Conservation (phyloP, 1,284 basidiomycete genomes). For the Agroathelia rolfsii region DNA sequence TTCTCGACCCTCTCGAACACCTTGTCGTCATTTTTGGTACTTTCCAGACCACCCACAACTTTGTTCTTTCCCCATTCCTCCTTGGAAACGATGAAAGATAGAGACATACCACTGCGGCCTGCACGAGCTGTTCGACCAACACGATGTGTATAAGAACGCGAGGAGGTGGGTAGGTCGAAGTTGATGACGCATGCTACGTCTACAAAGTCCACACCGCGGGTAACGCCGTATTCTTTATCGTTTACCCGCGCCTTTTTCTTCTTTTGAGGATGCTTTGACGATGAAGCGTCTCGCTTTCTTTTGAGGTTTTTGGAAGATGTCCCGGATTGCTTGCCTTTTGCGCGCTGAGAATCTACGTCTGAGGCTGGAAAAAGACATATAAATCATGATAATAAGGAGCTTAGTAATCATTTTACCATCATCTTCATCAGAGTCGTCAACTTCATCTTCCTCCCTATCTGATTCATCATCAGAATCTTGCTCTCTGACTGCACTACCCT, state of each 20-base stretch:
- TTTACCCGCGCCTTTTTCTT: slow-evolving; percentile 24
- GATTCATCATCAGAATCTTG: slow-evolving; percentile 37
- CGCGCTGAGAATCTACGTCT: too few relatives aligned
- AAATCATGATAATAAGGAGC: too few relatives aligned
- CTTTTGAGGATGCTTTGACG: slow-evolving; percentile 23
- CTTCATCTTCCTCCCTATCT: slow-evolving; percentile 26
- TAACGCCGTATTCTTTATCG: slow-evolving; percentile 87
- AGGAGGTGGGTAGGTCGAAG: slow-evolving; percentile 88
- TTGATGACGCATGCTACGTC: slow-evolving; percentile 97
- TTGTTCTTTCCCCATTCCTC: slow-evolving; percentile 74
- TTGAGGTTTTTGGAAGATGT: slow-evolving; percentile 24
- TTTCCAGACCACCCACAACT: slow-evolving; percentile 55
- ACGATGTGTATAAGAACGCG: slow-evolving; percentile 91
- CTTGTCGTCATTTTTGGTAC: slow-evolving; percentile 65
- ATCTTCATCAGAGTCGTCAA: slow-evolving; percentile 26
- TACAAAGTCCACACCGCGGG: slow-evolving; percentile 94
- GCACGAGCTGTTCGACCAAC: slow-evolving; percentile 95
- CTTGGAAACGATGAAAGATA: slow-evolving; percentile 82
- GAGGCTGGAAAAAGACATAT: too few relatives aligned
- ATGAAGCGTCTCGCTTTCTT: slow-evolving; percentile 11
- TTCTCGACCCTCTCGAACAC: slow-evolving; percentile 74
- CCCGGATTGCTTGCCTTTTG: slow-evolving; percentile 31
- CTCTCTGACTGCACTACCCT: slow-evolving; percentile 51
- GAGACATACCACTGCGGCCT: slow-evolving; percentile 85
- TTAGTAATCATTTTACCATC: too few relatives aligned